Percentiles rank a stretch among this genome's conserved stretches.
phyloP scores from a whole-genome alignment of 148 eudicot genomes.

The Rhododendron griersonianum region DNA sequence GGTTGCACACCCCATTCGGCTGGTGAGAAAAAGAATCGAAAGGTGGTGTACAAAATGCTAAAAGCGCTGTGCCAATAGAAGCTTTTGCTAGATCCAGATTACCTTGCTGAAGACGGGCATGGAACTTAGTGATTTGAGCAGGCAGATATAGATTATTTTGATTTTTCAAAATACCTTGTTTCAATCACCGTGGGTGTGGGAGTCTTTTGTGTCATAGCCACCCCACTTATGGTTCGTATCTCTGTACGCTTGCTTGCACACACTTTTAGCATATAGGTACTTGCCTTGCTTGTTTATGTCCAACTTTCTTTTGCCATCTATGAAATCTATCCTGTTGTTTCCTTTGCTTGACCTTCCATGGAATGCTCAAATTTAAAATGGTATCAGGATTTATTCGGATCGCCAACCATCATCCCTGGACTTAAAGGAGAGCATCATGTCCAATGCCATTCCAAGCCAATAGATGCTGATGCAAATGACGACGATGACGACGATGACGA shows the following conservation, averaged over 20 bases:
- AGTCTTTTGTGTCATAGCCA: neutral
- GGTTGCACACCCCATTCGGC: neutral
- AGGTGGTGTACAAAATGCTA: neutral
- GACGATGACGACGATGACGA: slow-evolving; percentile 17
- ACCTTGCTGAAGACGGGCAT: neutral
- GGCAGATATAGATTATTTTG: neutral
- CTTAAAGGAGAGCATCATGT: slow-evolving; percentile 12
- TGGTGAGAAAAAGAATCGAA: neutral
- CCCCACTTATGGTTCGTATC: neutral
- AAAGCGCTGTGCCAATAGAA: neutral
- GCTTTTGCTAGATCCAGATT: neutral
- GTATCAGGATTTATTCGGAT: slow-evolving; percentile 14
- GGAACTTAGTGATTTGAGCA: neutral
- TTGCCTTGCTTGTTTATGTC: neutral
- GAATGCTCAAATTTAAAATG: neutral
- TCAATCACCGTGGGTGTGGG: neutral
- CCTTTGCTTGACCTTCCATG: neutral
- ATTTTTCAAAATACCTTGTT: neutral
- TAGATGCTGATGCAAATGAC: slow-evolving; percentile 24
- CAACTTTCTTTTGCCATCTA: neutral
- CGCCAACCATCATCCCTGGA: neutral
- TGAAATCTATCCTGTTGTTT: neutral
- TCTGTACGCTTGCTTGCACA: neutral
- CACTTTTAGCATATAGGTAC: neutral
- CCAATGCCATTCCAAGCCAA: slow-evolving; percentile 13